Percentiles rank a stretch among this genome's conserved stretches.
These are phyloP conservation scores for Talaromyces amestolkiae DNA, from an alignment of 2,329 filamentous ascomycete genomes.

Conservation along the genomic window DNA sequence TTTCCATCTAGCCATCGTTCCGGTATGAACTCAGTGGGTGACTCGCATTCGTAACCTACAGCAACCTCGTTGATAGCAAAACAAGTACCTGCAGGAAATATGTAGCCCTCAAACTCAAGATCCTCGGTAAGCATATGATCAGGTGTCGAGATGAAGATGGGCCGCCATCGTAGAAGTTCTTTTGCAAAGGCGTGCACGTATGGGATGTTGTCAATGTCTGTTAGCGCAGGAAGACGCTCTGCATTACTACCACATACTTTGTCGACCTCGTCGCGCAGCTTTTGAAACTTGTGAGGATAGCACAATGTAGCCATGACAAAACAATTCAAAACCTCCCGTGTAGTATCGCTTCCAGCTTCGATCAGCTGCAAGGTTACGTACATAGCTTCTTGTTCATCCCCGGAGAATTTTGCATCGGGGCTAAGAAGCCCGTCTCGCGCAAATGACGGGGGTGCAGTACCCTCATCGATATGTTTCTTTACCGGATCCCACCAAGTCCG, in stretches of 20 bases:
- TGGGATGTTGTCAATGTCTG: slow-evolving; percentile 27
- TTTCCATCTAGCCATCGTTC: slow-evolving; percentile 40
- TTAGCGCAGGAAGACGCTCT: slow-evolving; percentile 24
- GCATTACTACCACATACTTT: not conserved
- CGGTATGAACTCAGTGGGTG: slow-evolving; percentile 32
- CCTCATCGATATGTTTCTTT: slow-evolving; percentile 26
- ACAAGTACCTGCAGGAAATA: slow-evolving; percentile 30
- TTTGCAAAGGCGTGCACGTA: slow-evolving; percentile 30
- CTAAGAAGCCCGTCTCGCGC: slow-evolving; percentile 36
- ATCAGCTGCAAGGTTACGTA: slow-evolving; percentile 42
- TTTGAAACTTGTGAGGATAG: slow-evolving; percentile 26
- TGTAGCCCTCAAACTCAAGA: slow-evolving; percentile 30
- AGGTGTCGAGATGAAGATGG: slow-evolving; percentile 28
- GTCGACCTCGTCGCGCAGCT: slow-evolving; percentile 22
- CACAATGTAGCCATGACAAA: slow-evolving; percentile 31
- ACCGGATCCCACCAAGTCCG: slow-evolving; percentile 36
- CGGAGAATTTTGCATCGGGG: slow-evolving; percentile 29
- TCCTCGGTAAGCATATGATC: slow-evolving; percentile 27
- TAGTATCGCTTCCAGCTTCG: slow-evolving; percentile 47
- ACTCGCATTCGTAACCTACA: slow-evolving; percentile 31
- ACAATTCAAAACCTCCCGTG: slow-evolving; percentile 37
- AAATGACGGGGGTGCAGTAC: slow-evolving; percentile 35
- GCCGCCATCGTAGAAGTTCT: slow-evolving; percentile 32
- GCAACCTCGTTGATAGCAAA: slow-evolving; percentile 36
- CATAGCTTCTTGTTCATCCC: slow-evolving; percentile 40